A percentile compares a stretch with the other conserved stretches of the same genome.
phyloP scores from a whole-genome alignment of 306 rosid genomes.

The Betula pendula region DNA sequence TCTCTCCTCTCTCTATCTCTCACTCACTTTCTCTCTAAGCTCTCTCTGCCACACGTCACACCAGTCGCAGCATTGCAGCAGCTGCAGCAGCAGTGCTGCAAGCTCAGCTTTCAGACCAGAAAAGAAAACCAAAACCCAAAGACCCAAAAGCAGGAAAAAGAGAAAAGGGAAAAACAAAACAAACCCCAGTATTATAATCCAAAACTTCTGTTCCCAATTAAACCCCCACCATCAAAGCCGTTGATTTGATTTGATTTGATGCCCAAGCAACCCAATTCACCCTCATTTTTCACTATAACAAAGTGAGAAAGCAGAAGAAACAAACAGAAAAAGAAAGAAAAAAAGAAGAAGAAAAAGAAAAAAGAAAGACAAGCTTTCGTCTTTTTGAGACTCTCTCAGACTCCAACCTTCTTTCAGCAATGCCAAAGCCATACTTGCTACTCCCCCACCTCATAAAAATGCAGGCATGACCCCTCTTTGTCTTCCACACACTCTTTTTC shows the following conservation, averaged over 20 bases:
- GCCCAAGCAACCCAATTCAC: slow-evolving; percentile 44
- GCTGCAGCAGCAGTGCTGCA: slow-evolving; percentile 60
- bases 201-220: slow-evolving; percentile 14
- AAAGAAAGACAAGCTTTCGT: slow-evolving; percentile 41
- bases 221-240: slow-evolving; percentile 32
- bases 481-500: slow-evolving; percentile 13
- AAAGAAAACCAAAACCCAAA: not conserved
- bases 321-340: slow-evolving; percentile 23
- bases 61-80: slow-evolving; percentile 76
- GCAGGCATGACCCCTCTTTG: slow-evolving; percentile 54
- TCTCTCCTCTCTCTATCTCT: slow-evolving; percentile 25
- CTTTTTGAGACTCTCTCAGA: slow-evolving; percentile 43
- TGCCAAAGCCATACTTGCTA: slow-evolving; percentile 53
- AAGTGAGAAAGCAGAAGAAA: slow-evolving; percentile 7
- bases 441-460: slow-evolving; percentile 50
- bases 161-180: slow-evolving; percentile 18
- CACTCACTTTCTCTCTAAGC: slow-evolving; percentile 16
- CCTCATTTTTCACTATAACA: not conserved
- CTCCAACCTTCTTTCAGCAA: slow-evolving; percentile 54
- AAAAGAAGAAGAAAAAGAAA: not conserved
- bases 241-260: slow-evolving; percentile 44
- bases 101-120: slow-evolving; percentile 48
- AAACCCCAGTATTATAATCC: slow-evolving; percentile 18
- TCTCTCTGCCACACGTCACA: slow-evolving; percentile 83
- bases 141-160: not conserved